These are phyloP conservation scores for Fraxinus cuspidata DNA, from an alignment of 257 asterid species.

Conservation along the genomic window DNA sequence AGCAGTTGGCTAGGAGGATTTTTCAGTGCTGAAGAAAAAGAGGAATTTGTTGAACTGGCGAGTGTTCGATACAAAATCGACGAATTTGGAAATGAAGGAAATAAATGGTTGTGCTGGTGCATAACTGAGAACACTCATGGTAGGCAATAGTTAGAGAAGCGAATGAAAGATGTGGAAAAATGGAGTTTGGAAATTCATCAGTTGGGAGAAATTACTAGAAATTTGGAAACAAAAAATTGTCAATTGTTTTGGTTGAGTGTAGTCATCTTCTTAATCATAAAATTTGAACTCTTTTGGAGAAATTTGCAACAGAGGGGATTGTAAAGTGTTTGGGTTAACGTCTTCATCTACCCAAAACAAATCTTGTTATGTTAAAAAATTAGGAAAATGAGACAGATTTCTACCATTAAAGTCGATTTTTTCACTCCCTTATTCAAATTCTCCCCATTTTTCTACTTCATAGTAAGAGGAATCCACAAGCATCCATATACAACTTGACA, in stretches of 20 bases:
- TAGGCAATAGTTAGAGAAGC: background rate
- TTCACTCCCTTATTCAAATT: no score
- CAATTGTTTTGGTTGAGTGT: background rate
- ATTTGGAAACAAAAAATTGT: background rate
- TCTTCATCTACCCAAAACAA: background rate
- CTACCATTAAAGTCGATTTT: no score
- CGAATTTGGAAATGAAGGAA: conserved; percentile 14
- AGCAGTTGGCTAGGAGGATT: no score
- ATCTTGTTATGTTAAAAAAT: no score
- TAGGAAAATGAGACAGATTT: no score
- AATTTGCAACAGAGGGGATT: no score
- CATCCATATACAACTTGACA: no score
- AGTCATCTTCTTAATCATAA: no score
- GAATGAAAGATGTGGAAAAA: background rate
- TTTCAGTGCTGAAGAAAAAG: no score
- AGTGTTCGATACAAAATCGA: background rate
- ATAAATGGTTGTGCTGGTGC: conserved; percentile 22
- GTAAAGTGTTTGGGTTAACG: background rate
- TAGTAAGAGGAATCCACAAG: no score
- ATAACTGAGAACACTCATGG: conserved; percentile 33
- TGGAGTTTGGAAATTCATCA: background rate
- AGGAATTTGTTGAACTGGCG: conserved; percentile 12
- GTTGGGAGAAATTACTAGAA: background rate
- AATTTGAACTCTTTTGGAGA: no score
- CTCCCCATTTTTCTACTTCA: no score